Evolutionary conservation across 306 rosid species (phyloP), one percentile per base, ranked within the genome.

Genomic region (Acacia melanoxylon): DNA sequence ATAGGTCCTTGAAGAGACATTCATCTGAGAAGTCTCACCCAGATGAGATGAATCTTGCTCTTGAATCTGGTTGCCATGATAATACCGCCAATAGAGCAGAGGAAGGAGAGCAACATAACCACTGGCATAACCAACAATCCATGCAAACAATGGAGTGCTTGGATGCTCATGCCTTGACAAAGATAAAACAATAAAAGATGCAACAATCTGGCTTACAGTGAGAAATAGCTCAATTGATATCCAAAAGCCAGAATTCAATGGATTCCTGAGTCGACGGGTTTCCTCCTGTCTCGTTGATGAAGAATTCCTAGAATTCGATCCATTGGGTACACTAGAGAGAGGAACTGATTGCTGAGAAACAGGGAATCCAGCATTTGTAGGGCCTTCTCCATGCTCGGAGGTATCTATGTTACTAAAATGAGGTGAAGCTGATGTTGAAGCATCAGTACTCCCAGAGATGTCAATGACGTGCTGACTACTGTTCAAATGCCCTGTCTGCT

Each of bases 1-100:
- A 78, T 92, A 86, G 31, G 85, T 87, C 42, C 91, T 85, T 14
- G 93, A 84, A 71, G 92, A 76, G 74, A 82, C 87, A 78, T 85
- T 84, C 59, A 85, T 77, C 80, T 82, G 90, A 86, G 89, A 87
- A 83, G 40, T 82, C 84, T 86, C 90, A 75, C 80, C 86, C 11
- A 86, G 27, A 68, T 89, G 95, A 69, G 84, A 44, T n/a, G 83
- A 66, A 51, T 85, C 90, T 83, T 88, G 95, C 71, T 83, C 93
- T 81, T 85, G 83, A 80, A 66, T 65, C 80, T 85, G 93, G 61
- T 83, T 88, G 51, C 82, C 85, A 74, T 89, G 89, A 52, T 75
- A 77, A 82, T 91, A 91, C 72, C 93, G 92, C 95, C 95, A 91
- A 75, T 88, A 91, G 44, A 91, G 90, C 76, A 91, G 90, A 80